Percentiles rank a stretch among this genome's conserved stretches.
These are phyloP conservation scores for Erodium moschatum DNA, from an alignment of 441 rosid species.

Conservation along the genomic window DNA sequence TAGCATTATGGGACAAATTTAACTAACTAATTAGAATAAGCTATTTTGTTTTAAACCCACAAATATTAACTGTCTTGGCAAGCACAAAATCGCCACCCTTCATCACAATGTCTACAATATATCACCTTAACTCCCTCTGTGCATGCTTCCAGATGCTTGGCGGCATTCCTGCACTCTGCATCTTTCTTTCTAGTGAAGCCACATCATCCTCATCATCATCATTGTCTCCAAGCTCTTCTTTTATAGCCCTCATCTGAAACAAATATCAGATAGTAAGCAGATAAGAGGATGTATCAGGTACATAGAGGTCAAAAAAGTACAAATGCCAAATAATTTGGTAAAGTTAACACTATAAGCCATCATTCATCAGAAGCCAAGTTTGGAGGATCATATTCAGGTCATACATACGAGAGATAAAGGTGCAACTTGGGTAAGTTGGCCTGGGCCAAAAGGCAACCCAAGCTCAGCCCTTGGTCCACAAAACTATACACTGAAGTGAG, in stretches of 20 bases:
- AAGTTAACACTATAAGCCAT: not conserved
- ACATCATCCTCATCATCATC: conserved; percentile 98
- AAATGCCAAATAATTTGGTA: not conserved
- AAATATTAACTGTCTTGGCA: not conserved
- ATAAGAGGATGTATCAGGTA: conserved; percentile 5
- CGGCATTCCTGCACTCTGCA: conserved; percentile 94
- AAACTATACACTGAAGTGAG: conserved; percentile 3
- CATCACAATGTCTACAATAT: conserved; percentile 4
- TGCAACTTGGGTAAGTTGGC: conserved; percentile 6
- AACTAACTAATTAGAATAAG: not conserved
- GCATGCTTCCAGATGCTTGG: conserved; percentile 93
- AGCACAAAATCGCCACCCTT: conserved; percentile 4
- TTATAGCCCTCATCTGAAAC: conserved; percentile 91
- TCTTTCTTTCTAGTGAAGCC: conserved; percentile 84
- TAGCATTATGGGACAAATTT: not conserved
- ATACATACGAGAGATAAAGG: conserved; percentile 2
- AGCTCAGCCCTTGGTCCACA: not conserved
- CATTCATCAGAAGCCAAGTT: conserved; percentile 1
- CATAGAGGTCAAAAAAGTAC: conserved; percentile 3
- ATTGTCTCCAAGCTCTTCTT: conserved; percentile 98
- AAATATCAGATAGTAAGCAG: conserved; percentile 18
- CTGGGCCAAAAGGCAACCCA: not conserved
- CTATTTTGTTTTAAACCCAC: not conserved
- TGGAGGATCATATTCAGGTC: not conserved
- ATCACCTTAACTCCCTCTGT: conserved; percentile 85